Base-by-base conservation (phyloP, 257 asterid species). In the Fraxinus americana region DNA sequence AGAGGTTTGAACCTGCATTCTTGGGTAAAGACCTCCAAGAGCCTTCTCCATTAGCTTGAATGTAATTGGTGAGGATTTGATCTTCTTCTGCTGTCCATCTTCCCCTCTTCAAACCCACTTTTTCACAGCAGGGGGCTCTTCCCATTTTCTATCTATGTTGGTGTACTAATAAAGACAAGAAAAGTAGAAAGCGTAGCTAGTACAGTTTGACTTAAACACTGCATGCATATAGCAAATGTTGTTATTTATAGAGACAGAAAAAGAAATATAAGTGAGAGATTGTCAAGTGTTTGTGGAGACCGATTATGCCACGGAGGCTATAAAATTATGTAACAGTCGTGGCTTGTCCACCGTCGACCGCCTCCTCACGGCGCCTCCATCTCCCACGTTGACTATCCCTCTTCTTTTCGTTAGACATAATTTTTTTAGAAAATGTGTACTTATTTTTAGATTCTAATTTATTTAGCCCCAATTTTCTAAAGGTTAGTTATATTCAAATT, bases 31-130 rank as follows among this genome's bases (percentile, higher is more conserved):
- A 86, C 82, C 98, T 90, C 98, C 97, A 94, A 1, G 92, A 90
- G 52, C 98, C 98, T 85, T 94, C 97, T 8, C 98, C 98, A 67
- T 91, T 81, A 9, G 85, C 85, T 65, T 79, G 70, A 25, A 94
- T 91, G 77, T 91, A 94, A 6, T 86, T 90, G 61, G 78, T 78
- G 35, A 94, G 91, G 21, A 81, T 78, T 19, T 87, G 87, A 75
- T 94, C 98, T 88, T 94, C 98, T 71, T 94, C 98, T 0, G 87
- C 81, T 6, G 97, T 90, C 98, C 98, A 94, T 82, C 94, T 87
- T 54, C 98, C 98, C 71, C 92, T 87, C 41, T 82, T 92, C 19
- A 94, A 67, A 9, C 97, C 98, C 1, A 91, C 92, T 84, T 92
- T 94, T 80, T 94, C 98, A 72, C 98, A 94, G 74, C 98, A 92